Conservation (phyloP, 176 grass and related monocot genomes). For the Lolium multiflorum region DNA sequence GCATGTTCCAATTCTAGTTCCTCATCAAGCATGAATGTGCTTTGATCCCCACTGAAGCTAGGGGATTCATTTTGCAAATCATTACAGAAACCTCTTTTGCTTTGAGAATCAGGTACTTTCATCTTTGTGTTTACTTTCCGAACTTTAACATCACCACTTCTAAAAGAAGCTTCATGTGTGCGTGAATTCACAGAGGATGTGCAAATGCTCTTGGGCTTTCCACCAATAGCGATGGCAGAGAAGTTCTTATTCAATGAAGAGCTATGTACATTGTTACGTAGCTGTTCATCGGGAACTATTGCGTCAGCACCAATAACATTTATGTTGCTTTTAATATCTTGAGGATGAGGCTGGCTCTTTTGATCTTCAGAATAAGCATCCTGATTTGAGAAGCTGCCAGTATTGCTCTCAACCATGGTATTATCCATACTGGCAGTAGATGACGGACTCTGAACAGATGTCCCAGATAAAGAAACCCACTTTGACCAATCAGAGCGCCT, state of each 20-base stretch:
- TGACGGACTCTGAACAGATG: conserved; percentile 45
- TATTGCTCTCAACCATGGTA: conserved; percentile 39
- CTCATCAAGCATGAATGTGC: conserved; percentile 89
- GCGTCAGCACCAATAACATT: conserved; percentile 28
- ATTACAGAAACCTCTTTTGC: conserved; percentile 40
- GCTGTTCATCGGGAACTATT: conserved; percentile 45
- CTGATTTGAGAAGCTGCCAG: conserved; percentile 34
- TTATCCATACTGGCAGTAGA: conserved; percentile 49
- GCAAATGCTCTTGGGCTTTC: conserved; percentile 44
- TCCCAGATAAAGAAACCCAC: conserved; percentile 50
- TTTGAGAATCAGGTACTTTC: conserved; percentile 45
- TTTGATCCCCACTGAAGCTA: conserved; percentile 63
- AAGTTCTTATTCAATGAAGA: conserved; percentile 48
- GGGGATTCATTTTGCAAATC: conserved; percentile 41
- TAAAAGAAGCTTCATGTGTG: conserved; percentile 41
- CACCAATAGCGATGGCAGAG: conserved; percentile 33
- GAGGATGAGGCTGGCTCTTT: conserved; percentile 46
- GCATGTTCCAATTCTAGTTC: conserved; percentile 73
- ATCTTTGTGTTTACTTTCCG: conserved; percentile 50
- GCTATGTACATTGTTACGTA: conserved; percentile 36
- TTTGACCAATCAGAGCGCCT: conserved; percentile 70
- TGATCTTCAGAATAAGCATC: conserved; percentile 45
- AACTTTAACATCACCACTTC: conserved; percentile 40
- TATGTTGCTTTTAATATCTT: conserved; percentile 39
- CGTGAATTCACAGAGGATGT: conserved; percentile 30